These are phyloP conservation scores for Sanguinoderma infundibulare DNA, from an alignment of 1,284 basidiomycete genomes.

Conservation along the genomic window DNA sequence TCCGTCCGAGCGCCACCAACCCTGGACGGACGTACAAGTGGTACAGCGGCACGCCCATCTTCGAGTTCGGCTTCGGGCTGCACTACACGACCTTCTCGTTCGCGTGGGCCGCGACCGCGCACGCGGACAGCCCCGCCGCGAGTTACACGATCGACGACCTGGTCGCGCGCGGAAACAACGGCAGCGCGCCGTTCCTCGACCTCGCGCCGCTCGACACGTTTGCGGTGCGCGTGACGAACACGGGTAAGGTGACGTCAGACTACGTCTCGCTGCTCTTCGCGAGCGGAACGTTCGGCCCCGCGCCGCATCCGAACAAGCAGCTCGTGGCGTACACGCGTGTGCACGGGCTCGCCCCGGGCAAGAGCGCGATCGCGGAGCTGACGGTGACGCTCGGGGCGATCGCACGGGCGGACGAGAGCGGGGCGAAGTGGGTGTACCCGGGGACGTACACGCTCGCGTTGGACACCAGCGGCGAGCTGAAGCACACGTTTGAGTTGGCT, in stretches of 20 bases:
- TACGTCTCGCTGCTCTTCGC: slow-evolving; percentile 58
- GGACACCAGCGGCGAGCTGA: slow-evolving; percentile 27
- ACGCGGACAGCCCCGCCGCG: slow-evolving; percentile 28
- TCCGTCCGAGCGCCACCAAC: slow-evolving; percentile 50
- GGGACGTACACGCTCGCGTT: slow-evolving; percentile 49
- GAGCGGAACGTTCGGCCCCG: slow-evolving; percentile 50
- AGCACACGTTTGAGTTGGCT: slow-evolving; percentile 45
- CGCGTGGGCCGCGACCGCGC: slow-evolving; percentile 42
- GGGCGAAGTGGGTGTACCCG: slow-evolving; percentile 50
- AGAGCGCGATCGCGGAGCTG: slow-evolving; percentile 42
- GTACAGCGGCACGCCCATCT: slow-evolving; percentile 56
- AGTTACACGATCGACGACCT: slow-evolving; percentile 25
- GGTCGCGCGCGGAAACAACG: slow-evolving; percentile 31
- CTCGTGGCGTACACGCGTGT: slow-evolving; percentile 55
- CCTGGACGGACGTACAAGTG: slow-evolving; percentile 64
- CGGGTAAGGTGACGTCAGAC: slow-evolving; percentile 51
- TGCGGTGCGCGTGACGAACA: slow-evolving; percentile 50
- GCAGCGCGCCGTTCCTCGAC: slow-evolving; percentile 42
- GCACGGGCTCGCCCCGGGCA: slow-evolving; percentile 43
- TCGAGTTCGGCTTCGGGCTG: slow-evolving; percentile 55
- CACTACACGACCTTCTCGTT: slow-evolving; percentile 59
- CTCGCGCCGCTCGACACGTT: slow-evolving; percentile 53
- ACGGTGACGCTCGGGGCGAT: slow-evolving; percentile 53
- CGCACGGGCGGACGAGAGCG: slow-evolving; percentile 51
- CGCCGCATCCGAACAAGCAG: slow-evolving; percentile 56